Conservation (phyloP, 208 protist genomes). For the Leishmania tarentolae region DNA sequence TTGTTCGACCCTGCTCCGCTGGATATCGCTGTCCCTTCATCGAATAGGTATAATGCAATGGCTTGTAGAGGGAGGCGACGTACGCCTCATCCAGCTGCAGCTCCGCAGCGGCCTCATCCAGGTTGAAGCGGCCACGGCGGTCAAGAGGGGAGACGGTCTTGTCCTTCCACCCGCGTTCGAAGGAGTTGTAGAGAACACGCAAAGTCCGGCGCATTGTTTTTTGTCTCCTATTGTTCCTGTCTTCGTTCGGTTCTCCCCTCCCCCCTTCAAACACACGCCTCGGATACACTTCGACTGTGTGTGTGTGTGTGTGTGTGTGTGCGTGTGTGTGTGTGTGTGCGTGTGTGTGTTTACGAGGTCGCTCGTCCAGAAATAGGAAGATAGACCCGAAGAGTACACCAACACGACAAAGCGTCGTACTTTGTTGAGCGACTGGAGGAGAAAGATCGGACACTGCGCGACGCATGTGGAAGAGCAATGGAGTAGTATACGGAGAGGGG, state of each 20-base stretch:
- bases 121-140: constrained; percentile 80
- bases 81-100: constrained; percentile 81
- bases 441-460: not conserved
- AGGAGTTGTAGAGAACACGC: constrained; percentile 34
- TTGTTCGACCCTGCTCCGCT: constrained; percentile 72
- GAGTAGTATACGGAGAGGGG: not conserved
- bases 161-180: constrained; percentile 60
- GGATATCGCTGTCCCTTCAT: constrained; percentile 85
- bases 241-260: not conserved
- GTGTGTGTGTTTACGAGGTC: not conserved
- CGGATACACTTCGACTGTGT: not conserved
- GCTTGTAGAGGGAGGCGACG: constrained; percentile 79
- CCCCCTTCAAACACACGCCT: not conserved
- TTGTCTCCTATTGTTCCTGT: not conserved
- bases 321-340: not conserved
- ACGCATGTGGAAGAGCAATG: not conserved
- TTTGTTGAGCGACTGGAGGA: not conserved
- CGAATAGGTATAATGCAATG: constrained; percentile 78
- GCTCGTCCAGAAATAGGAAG: not conserved
- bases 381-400: not conserved
- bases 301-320: not conserved
- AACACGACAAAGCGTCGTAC: not conserved
- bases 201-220: constrained; percentile 21
- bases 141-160: constrained; percentile 61
- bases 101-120: constrained; percentile 77